phyloP scores from a whole-genome alignment of 2,329 filamentous ascomycete genomes.

The Penicillium sp. region DNA sequence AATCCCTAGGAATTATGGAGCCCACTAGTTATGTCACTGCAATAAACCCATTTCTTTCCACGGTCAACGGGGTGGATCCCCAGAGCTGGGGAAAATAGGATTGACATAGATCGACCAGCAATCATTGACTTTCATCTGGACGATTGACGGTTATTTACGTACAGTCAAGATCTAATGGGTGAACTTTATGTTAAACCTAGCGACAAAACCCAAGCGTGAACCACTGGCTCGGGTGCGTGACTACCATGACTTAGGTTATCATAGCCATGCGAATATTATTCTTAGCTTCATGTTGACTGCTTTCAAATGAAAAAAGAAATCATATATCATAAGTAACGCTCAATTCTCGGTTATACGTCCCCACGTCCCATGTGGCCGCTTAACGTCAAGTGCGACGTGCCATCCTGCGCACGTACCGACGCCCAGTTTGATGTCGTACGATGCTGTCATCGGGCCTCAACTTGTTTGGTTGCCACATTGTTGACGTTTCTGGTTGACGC shows the following conservation, averaged over 20 bases:
- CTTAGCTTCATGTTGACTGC: background rate
- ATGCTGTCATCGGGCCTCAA: conserved; percentile 1
- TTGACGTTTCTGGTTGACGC: background rate
- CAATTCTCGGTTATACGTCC: background rate
- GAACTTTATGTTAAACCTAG: background rate
- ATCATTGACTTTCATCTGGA: background rate
- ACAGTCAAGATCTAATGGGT: background rate
- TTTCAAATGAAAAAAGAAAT: background rate
- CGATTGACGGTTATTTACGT: background rate
- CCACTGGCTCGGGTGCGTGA: background rate
- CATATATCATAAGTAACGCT: background rate
- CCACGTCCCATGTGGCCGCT: conserved; percentile 17
- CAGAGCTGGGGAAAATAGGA: background rate
- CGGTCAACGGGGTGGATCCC: background rate
- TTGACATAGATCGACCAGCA: background rate
- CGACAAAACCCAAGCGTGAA: background rate
- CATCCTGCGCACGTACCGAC: conserved; percentile 1
- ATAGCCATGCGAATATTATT: too few relatives aligned
- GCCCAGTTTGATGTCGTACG: conserved; percentile 5
- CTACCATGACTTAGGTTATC: background rate
- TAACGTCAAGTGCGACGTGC: conserved; percentile 4
- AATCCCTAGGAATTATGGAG: background rate
- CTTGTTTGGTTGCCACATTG: background rate
- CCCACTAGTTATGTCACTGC: background rate
- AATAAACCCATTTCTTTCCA: background rate